A percentile compares a stretch with the other conserved stretches of the same genome.
These are phyloP conservation scores for Corylus americana DNA, from an alignment of 306 rosid species.

Conservation along the genomic window DNA sequence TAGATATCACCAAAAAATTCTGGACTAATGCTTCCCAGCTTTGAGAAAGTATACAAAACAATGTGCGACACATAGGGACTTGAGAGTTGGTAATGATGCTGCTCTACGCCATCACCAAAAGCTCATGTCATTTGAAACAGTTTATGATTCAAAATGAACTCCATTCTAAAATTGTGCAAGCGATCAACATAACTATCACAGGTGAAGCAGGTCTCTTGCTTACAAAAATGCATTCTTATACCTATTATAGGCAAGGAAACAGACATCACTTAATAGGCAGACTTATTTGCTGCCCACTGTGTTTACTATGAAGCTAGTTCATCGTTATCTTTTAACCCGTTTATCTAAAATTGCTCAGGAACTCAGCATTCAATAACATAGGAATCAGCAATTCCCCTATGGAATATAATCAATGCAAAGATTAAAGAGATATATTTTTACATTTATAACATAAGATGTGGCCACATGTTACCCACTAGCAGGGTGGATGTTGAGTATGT, in stretches of 20 bases:
- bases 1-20: neutral
- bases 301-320: neutral
- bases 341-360: neutral
- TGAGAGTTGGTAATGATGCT: neutral
- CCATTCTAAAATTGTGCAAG: neutral
- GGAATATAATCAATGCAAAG: neutral
- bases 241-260: neutral
- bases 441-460: neutral
- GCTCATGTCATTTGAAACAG: neutral
- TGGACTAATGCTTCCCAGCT: neutral
- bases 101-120: neutral
- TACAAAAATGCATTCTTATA: neutral
- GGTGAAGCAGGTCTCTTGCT: neutral
- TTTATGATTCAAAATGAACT: neutral
- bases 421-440: neutral
- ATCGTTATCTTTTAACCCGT: neutral
- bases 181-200: neutral
- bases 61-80: neutral
- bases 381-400: neutral
- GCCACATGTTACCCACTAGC: neutral
- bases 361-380: neutral
- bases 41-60: neutral
- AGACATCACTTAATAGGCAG: neutral
- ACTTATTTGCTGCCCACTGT: neutral
- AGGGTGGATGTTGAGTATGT: neutral